These are phyloP conservation scores for Tagetes erecta DNA, from an alignment of 129 eudicot genomes.

Conservation along the genomic window DNA sequence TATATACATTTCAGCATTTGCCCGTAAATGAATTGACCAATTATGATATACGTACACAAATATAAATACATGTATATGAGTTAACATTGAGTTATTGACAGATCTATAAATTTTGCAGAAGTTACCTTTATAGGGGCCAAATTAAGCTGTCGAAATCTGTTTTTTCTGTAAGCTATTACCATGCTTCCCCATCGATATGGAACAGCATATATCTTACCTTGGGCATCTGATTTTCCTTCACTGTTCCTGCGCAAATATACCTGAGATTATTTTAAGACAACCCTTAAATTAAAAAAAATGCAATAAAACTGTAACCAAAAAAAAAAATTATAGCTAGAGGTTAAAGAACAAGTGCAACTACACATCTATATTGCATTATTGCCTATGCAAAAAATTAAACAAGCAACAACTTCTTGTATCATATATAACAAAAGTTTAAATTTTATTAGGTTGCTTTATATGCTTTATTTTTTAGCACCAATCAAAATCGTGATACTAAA, in stretches of 20 bases:
- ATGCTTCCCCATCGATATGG: conserved; percentile 99
- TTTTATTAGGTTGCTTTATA: neutral
- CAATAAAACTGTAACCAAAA: neutral
- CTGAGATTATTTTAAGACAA: conserved; percentile 69
- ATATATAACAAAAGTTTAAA: neutral
- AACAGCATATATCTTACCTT: conserved; percentile 77
- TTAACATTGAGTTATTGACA: neutral
- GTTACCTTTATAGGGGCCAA: conserved; percentile 83
- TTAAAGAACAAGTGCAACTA: conserved; percentile 13
- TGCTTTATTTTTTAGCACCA: neutral
- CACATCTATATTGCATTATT: neutral
- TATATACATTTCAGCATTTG: neutral
- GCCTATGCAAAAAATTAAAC: conserved; percentile 11
- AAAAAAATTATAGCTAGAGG: conserved; percentile 1
- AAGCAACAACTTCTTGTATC: neutral
- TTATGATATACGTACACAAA: neutral
- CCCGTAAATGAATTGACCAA: neutral
- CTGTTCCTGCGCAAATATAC: conserved; percentile 87
- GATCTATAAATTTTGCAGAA: neutral
- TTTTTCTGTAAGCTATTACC: conserved; percentile 89
- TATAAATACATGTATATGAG: neutral
- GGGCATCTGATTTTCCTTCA: conserved; percentile 73
- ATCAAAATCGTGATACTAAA: neutral
- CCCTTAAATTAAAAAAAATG: conserved; percentile 27
- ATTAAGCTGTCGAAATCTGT: conserved; percentile 66